A percentile compares a stretch with the other conserved stretches of the same genome.
These are phyloP conservation scores for Filosporella fistucella DNA, from an alignment of 495 filamentous ascomycete genomes.

Conservation along the genomic window DNA sequence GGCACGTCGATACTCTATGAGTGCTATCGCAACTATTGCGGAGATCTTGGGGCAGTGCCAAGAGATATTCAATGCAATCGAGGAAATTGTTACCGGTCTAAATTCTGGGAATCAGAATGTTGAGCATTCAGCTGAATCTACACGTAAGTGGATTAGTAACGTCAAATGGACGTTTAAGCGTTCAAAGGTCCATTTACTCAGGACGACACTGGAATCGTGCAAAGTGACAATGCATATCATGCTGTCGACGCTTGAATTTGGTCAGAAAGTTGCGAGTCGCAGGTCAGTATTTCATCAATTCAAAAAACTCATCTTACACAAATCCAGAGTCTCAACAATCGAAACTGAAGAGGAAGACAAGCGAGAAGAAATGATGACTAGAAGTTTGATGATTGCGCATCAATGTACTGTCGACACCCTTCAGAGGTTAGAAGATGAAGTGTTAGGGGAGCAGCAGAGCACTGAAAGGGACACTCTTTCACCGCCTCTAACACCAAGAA, in stretches of 20 bases:
- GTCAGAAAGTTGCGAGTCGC: conserved; percentile 7
- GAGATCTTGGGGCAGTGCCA: conserved; percentile 37
- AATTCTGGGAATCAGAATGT: background rate
- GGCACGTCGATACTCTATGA: conserved; percentile 40
- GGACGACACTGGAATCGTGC: conserved; percentile 8
- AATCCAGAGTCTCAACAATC: conserved; percentile 4
- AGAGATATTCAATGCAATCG: conserved; percentile 31
- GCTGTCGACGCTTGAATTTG: conserved; percentile 10
- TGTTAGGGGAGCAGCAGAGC: background rate
- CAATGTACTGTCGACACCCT: conserved; percentile 8
- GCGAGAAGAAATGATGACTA: conserved; percentile 5
- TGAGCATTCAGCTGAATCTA: background rate
- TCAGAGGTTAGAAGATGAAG: conserved; percentile 6
- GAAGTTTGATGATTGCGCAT: conserved; percentile 9
- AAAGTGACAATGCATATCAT: conserved; percentile 13
- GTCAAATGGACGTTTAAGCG: conserved; percentile 18
- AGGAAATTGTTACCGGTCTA: conserved; percentile 15
- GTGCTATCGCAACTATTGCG: conserved; percentile 4
- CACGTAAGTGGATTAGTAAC: background rate
- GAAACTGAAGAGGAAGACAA: conserved; percentile 8
- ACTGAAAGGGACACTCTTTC: background rate
- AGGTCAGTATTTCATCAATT: conserved; percentile 3
- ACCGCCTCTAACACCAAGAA: background rate
- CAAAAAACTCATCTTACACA: background rate
- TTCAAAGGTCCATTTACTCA: conserved; percentile 8